Base-by-base conservation (phyloP, 2,329 filamentous ascomycete species). In the Colletotrichum sp. region DNA sequence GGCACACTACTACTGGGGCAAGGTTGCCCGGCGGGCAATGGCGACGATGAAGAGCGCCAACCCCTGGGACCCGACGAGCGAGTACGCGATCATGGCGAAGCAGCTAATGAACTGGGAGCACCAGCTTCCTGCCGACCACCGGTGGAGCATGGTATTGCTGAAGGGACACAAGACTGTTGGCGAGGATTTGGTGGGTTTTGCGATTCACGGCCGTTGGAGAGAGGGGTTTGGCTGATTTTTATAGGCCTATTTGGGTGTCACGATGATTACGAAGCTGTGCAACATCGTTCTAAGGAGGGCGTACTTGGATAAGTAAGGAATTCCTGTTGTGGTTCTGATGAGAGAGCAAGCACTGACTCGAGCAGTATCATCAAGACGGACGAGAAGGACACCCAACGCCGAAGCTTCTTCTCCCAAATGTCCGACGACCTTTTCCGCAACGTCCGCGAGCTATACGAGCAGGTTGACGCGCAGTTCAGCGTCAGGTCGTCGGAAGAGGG, bases 241-340 rank as follows among this genome's bases (percentile, higher is more conserved):
- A 12, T 52, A 90, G 89, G 88, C 87, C 1, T 91, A 91, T 79
- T 84, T 91, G 13, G 88, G 88, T 56, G 86, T 91, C 7, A 90
- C 89, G 6, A 90, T 90, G 84, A 87, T 89, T 70, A 86, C 88
- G 3, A 86, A 89, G 5, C 85, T 91, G 7, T 91, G 89, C 79
- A 90, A 91, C 73, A 91, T 91, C 70, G 87, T 91, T 16, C 81
- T 91, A 27, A 86, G 90, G 22, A 88, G 89, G 70, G 86, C 88
- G n/a, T 91, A 91, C 78, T 79, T 91, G 58, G 82, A 85, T 62
- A 87, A 90, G 89, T 90, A 82, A 66, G 86, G 77, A n/a, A n/a
- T n/a, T n/a, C n/a, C n/a, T n/a, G n/a, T n/a, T n/a, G n/a, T n/a
- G 28, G 10, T 22, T 22, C 60, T 55, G 7, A 8, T 2, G 9